Evolutionary conservation across 2,329 filamentous ascomycete genomes (phyloP).

Genomic region (Diplodia scrobiculata): DNA sequence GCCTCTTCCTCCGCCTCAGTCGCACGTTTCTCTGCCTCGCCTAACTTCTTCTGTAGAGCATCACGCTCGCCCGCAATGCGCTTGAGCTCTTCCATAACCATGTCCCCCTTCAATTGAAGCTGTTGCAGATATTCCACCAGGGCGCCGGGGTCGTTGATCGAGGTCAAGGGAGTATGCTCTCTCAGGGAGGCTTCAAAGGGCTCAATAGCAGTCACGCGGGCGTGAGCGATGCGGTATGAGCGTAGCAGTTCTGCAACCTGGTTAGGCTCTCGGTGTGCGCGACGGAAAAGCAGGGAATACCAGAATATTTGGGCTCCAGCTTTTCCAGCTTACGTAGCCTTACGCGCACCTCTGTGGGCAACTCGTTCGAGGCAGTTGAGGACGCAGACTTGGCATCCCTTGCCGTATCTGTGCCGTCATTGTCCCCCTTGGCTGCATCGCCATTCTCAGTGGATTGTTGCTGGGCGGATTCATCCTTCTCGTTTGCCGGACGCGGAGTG

Average conservation of each 20-base stretch:
- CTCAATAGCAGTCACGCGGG: constrained; percentile 82
- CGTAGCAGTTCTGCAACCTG: constrained; percentile 70
- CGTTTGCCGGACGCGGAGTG: constrained; percentile 59
- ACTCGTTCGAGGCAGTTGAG: constrained; percentile 52
- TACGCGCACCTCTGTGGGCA: constrained; percentile 72
- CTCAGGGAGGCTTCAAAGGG: constrained; percentile 88
- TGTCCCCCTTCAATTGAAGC: constrained; percentile 79
- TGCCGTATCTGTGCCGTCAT: constrained; percentile 37
- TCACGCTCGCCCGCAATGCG: constrained; percentile 81
- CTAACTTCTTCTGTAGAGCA: constrained; percentile 72
- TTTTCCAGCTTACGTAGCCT: constrained; percentile 87
- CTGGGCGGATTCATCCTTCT: constrained; percentile 37
- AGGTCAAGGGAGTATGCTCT: constrained; percentile 88
- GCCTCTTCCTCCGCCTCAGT: constrained; percentile 66
- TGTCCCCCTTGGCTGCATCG: constrained; percentile 39
- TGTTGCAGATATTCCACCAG: constrained; percentile 89
- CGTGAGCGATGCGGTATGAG: constrained; percentile 89
- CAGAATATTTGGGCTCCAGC: constrained; percentile 82
- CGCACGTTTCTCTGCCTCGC: constrained; percentile 66
- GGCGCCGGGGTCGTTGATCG: constrained; percentile 80
- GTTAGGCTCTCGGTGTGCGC: constrained; percentile 12
- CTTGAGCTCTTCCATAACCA: constrained; percentile 93
- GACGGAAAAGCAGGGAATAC: constrained; percentile 49
- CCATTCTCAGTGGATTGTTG: constrained; percentile 33
- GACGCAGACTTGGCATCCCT: constrained; percentile 37